These are phyloP conservation scores for Citrullus amarus DNA, from an alignment of 306 rosid genomes.

Conservation along the genomic window DNA sequence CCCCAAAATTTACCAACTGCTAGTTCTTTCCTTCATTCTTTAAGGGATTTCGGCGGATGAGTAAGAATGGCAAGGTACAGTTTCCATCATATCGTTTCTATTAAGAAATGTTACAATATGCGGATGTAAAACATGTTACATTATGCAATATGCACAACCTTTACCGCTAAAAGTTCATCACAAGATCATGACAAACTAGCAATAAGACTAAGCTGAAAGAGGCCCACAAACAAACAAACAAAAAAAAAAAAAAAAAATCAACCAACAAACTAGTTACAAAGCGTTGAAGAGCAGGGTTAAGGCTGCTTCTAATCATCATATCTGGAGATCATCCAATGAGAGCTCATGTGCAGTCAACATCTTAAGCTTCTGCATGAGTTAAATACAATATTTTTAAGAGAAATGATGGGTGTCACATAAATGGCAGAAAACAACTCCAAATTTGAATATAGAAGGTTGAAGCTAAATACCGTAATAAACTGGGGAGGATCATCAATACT, in stretches of 20 bases:
- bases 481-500: constrained; percentile 90
- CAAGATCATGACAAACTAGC: neutral
- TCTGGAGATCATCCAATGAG: constrained; percentile 75
- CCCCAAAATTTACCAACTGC: neutral
- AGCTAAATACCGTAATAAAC: constrained; percentile 50
- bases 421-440: neutral
- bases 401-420: neutral
- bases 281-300: neutral
- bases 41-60: too few relatives aligned
- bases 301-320: constrained; percentile 23
- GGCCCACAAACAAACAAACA: neutral
- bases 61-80: neutral
- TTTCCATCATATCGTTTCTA: neutral
- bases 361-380: constrained; percentile 65
- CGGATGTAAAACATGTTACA: neutral
- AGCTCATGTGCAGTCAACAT: constrained; percentile 53
- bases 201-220: neutral
- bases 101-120: neutral
- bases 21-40: neutral
- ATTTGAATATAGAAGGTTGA: neutral
- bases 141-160: neutral
- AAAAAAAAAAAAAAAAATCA: neutral
- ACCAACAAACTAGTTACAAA: neutral
- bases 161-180: neutral
- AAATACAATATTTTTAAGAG: neutral